Evolutionary conservation across 2,329 filamentous ascomycete species (phyloP).

Genomic region (Colletotrichum coccodes): DNA sequence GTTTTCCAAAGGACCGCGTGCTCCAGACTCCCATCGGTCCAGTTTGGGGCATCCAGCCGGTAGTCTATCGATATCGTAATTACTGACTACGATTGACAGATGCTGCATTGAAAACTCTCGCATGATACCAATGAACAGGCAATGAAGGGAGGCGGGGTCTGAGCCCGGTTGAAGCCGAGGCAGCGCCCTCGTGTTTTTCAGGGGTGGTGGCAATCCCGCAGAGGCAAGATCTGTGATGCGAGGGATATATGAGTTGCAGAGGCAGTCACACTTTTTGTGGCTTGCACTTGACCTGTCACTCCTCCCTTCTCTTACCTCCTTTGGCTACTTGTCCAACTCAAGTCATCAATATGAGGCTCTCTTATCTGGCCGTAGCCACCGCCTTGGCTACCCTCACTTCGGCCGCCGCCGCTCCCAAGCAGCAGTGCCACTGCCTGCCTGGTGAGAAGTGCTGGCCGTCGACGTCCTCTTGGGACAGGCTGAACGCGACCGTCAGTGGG

Average conservation of each 20-base stretch:
- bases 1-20: neutral
- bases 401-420: slow-evolving; percentile 22
- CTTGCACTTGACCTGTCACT: slow-evolving; percentile 2
- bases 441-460: slow-evolving; percentile 65
- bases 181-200: neutral
- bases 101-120: neutral
- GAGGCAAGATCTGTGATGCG: neutral
- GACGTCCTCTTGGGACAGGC: slow-evolving; percentile 52
- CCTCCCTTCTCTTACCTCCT: slow-evolving; percentile 2
- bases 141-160: neutral
- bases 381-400: slow-evolving; percentile 29
- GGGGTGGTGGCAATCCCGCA: neutral
- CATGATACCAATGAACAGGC: neutral
- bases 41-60: slow-evolving; percentile 16
- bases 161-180: neutral
- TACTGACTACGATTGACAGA: neutral
- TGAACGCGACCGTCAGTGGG: slow-evolving; percentile 63
- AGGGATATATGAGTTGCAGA: slow-evolving; percentile 25
- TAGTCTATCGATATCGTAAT: slow-evolving; percentile 7
- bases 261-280: slow-evolving; percentile 2
- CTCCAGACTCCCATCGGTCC: neutral
- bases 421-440: slow-evolving; percentile 58
- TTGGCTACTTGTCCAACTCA: slow-evolving; percentile 23
- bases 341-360: slow-evolving; percentile 31
- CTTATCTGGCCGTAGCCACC: slow-evolving; percentile 28